Evolutionary conservation across 2,329 filamentous ascomycete species (phyloP), one percentile per base, ranked within the genome.

Genomic region (Pseudomassariella vexata): DNA sequence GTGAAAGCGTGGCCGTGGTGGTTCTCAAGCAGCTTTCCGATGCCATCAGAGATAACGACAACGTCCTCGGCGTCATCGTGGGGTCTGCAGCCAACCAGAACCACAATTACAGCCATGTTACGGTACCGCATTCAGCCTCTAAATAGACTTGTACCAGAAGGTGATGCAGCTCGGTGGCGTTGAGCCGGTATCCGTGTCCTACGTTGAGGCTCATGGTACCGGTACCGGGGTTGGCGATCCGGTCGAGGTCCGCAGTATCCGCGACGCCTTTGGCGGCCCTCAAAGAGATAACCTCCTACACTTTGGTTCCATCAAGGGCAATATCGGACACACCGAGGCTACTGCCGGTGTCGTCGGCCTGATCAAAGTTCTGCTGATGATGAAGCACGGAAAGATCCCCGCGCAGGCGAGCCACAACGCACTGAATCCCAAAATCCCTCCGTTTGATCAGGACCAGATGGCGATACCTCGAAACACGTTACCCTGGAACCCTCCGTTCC

Each of bases 11-110:
- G 3, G 65, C 47, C 0, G 45, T 58, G 1, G 44, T 77, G 0
- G 44, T 73, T 2, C 41, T 78, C 1, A 77, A 76, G 49, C 56
- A 46, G 5, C 48, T 74, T 0, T 51, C 56, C 1, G 50, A 59
- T 24, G 73, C 73, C 0, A 20, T 74, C 0, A 43, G 46, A 5
- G 69, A 72, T 20, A 59, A 61, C 1, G 65, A 78, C 41, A 50
- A 52, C 1, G 54, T 69, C 12, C 42, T 60, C 2, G 65, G 57
- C 6, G 49, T 63, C 3, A 61, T 72, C 19, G 38, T 53, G 0
- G 53, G 47, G 2, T 58, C 58, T 0, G 57, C 49, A 0, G 48
- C 60, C 1, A 60, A 68, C 37, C 61, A 65, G 28, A 64, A 68
- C 33, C 60, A 60, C 3, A 61, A 54, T 19, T 50, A 48, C 6